Percentiles rank a stretch among this genome's conserved stretches.
phyloP scores from a whole-genome alignment of 73 alveolate genomes.

The Tetrahymena elliotti region DNA sequence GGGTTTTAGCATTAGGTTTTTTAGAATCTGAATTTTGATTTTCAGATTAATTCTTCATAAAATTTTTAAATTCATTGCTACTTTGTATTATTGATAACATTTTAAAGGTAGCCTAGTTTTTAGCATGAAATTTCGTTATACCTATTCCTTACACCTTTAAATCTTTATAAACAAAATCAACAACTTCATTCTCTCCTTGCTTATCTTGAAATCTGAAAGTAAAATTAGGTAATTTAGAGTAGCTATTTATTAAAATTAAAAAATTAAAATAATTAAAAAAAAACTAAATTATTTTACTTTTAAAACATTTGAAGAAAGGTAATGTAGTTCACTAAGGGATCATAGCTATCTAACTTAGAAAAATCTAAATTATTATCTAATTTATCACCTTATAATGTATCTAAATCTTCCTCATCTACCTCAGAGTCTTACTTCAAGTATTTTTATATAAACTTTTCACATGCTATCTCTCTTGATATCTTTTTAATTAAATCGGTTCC shows the following conservation, averaged over 20 bases:
- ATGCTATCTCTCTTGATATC: neutral
- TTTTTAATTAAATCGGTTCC: neutral
- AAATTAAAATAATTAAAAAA: neutral
- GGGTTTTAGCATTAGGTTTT: neutral
- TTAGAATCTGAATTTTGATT: neutral
- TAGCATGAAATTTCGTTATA: neutral
- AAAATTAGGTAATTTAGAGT: neutral
- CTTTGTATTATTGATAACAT: neutral
- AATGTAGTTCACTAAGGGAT: neutral
- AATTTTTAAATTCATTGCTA: too few relatives aligned
- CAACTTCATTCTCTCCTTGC: neutral
- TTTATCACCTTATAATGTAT: neutral
- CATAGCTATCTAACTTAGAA: neutral
- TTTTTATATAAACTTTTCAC: neutral
- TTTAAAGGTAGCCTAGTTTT: neutral
- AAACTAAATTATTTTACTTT: neutral
- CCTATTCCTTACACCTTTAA: neutral
- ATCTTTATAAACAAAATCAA: neutral
- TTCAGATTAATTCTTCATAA: neutral
- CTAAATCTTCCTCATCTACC: neutral
- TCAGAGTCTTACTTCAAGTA: neutral
- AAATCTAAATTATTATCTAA: neutral
- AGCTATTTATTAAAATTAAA: neutral
- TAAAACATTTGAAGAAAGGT: neutral
- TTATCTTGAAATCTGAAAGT: neutral